Evolutionary conservation across 2,329 filamentous ascomycete genomes (phyloP), one percentile per base, ranked within the genome.

Genomic region (Neonectria magnoliae): DNA sequence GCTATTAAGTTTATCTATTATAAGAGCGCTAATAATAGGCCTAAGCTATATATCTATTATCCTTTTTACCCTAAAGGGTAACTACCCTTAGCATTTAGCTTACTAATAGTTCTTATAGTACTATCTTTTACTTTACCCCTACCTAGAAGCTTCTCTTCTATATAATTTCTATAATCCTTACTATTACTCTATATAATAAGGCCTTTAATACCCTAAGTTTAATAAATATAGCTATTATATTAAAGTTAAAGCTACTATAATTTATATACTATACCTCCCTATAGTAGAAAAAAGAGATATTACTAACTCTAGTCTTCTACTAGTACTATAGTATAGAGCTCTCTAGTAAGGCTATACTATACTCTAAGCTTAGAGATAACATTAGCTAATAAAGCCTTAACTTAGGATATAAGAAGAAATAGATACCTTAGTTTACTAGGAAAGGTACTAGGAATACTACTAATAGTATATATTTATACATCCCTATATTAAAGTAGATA

Each of bases 1-100:
- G 68, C 73, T 4, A 67, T 78, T 16, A 77, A 75, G 62, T 76
- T 77, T 25, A 72, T 76, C 22, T 38, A 77, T 52, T 54, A 78
- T 31, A 79, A 78, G 50, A 70, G 72, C 16, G 65, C 65, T 29
- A 50, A 78, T 13, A 73, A 73, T 3, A 75, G 74, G 56, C 75
- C 67, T 6, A 77, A 72, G 61, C 76, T 66, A 60, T 78, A 63
- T 36, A 57, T 73, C 48, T 56, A 27, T 56, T 29, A n/a, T 42
- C 0, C 27, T 4, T 18, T 53, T 25, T 16, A 5, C 44, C 45
- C 22, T 18, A 44, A 25, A 18, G 5, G 10, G 56, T 14, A n/a
- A 51, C 47, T 36, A 59, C 25, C 18, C 4, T 29, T 5, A 27
- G 25, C 22, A 3, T 54, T 60, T 11, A 13, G 4, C 41, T 4